Evolutionary conservation across 768 basidiomycete species (phyloP).

Genomic region (Exidia glandulosa): DNA sequence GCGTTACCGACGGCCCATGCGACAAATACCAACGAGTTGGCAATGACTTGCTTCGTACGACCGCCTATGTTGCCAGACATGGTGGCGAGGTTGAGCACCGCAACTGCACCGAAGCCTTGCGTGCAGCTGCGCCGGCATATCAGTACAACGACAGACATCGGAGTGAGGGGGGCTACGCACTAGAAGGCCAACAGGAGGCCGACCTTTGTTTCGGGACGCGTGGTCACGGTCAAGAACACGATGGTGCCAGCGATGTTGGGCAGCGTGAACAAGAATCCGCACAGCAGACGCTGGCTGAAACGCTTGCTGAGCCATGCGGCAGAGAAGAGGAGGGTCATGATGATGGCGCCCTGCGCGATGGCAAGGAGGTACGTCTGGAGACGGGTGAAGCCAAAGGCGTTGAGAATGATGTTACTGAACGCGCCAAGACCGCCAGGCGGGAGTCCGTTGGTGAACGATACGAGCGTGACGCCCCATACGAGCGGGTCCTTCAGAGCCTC

Average conservation of each 20-base stretch:
- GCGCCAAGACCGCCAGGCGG: conserved; percentile 39
- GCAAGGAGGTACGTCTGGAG: conserved; percentile 46
- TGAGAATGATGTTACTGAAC: conserved; percentile 41
- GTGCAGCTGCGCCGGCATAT: too few relatives aligned
- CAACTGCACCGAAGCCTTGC: conserved; percentile 37
- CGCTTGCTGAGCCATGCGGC: conserved; percentile 35
- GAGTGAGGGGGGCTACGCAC: too few relatives aligned
- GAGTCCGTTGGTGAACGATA: conserved; percentile 38
- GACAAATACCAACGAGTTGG: conserved; percentile 37
- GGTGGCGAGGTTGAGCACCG: conserved; percentile 34
- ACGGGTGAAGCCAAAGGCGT: conserved; percentile 35
- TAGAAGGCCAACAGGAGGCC: conserved; percentile 41
- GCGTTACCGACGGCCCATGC: conserved; percentile 44
- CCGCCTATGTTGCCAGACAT: conserved; percentile 38
- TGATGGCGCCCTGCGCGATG: conserved; percentile 21
- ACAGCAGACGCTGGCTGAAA: conserved; percentile 34
- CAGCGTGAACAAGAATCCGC: conserved; percentile 35
- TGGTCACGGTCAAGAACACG: conserved; percentile 35
- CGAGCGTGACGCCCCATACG: conserved; percentile 34
- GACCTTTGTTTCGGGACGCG: conserved; percentile 29
- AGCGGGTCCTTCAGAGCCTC: conserved; percentile 37
- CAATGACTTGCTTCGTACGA: conserved; percentile 39
- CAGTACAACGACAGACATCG: too few relatives aligned
- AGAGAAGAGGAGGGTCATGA: conserved; percentile 34
- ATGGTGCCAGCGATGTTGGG: conserved; percentile 40